phyloP scores from a whole-genome alignment of 352 stramenopile genomes.

The Pythium graminicola region DNA sequence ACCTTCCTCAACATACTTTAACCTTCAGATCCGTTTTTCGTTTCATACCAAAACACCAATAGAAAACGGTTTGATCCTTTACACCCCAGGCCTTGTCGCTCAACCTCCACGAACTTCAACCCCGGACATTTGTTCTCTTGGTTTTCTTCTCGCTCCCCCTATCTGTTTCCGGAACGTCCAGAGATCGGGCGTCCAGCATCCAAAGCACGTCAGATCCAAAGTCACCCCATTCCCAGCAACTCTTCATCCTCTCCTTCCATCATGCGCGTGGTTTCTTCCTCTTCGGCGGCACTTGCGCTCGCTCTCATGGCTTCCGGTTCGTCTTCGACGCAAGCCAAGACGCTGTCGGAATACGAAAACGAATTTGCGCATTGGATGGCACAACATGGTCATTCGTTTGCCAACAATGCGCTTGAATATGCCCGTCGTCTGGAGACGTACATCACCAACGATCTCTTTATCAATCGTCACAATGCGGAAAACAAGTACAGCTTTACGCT shows the following conservation, averaged over 20 bases:
- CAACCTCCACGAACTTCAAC: conserved; percentile 25
- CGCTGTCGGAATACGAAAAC: conserved; percentile 51
- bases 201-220: conserved; percentile 20
- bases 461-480: conserved; percentile 77
- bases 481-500: conserved; percentile 77
- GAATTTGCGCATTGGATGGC: conserved; percentile 69
- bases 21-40: conserved; percentile 17
- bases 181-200: conserved; percentile 2
- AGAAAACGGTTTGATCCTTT: not conserved
- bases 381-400: conserved; percentile 41
- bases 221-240: conserved; percentile 4
- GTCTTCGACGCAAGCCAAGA: conserved; percentile 32
- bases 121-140: conserved; percentile 13
- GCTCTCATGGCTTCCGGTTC: conserved; percentile 27
- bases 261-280: conserved; percentile 12
- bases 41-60: conserved; percentile 7
- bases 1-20: conserved; percentile 18
- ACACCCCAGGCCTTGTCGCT: not conserved
- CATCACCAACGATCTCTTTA: conserved; percentile 85
- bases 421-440: conserved; percentile 65
- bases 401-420: conserved; percentile 52
- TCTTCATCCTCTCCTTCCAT: not conserved
- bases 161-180: conserved; percentile 1
- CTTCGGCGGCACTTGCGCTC: conserved; percentile 3
- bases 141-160: not conserved